Evolutionary conservation across 2,329 filamentous ascomycete genomes (phyloP).

Genomic region (Fusarium zealandicum): DNA sequence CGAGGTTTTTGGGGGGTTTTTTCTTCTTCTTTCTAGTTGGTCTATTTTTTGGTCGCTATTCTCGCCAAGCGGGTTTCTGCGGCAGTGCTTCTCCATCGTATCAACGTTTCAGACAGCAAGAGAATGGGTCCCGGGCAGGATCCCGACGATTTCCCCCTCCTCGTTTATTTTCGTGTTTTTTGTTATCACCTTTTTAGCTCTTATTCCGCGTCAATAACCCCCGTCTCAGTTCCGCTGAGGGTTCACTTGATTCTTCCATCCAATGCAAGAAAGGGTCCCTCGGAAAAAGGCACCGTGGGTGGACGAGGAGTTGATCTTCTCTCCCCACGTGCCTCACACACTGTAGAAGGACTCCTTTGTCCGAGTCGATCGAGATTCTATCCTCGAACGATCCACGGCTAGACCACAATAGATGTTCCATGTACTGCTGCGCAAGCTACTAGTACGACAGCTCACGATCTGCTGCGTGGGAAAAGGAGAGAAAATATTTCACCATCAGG

Average conservation of each 20-base stretch:
- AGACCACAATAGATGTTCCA: background rate
- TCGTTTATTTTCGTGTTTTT: slow-evolving; percentile 14
- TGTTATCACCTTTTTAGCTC: slow-evolving; percentile 15
- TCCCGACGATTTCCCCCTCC: background rate
- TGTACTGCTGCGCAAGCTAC: too few relatives aligned
- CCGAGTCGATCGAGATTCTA: slow-evolving; percentile 25
- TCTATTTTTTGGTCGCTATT: slow-evolving; percentile 12
- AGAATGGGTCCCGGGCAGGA: background rate
- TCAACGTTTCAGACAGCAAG: slow-evolving; percentile 17
- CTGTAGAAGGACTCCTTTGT: slow-evolving; percentile 10
- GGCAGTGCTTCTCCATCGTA: slow-evolving; percentile 19
- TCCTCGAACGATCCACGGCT: slow-evolving; percentile 9
- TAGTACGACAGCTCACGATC: slow-evolving; percentile 1
- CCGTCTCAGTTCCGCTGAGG: background rate
- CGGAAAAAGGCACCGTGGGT: slow-evolving; percentile 2
- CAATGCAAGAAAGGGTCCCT: slow-evolving; percentile 8
- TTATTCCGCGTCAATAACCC: slow-evolving; percentile 12
- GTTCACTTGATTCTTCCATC: slow-evolving; percentile 1
- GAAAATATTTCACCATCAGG: slow-evolving; percentile 27
- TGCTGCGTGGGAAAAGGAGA: background rate
- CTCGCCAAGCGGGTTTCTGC: slow-evolving; percentile 22
- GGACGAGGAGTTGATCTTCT: slow-evolving; percentile 12
- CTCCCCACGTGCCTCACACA: slow-evolving; percentile 20
- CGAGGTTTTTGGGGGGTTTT: background rate
- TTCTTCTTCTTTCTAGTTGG: background rate